A percentile compares a stretch with the other conserved stretches of the same genome.
Evolutionary conservation across 1,284 basidiomycete genomes (phyloP).

Genomic region (Malassezia yamatoensis): DNA sequence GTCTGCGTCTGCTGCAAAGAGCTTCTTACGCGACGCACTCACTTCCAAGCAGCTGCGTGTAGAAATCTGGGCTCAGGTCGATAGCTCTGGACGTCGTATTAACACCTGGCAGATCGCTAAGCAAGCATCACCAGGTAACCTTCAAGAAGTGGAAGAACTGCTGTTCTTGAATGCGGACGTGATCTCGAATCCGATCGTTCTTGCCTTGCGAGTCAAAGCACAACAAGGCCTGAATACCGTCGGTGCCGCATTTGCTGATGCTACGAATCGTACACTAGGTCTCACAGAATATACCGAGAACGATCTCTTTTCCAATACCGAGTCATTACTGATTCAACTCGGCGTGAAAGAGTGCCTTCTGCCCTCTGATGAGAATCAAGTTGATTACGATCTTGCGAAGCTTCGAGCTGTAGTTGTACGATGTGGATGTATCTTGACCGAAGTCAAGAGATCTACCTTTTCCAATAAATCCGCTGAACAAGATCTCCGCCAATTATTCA

Average conservation of each 20-base stretch:
- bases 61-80: constrained; percentile 57
- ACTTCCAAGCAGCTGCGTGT: constrained; percentile 81
- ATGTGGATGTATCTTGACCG: constrained; percentile 80
- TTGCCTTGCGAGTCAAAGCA: constrained; percentile 73
- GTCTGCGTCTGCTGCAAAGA: constrained; percentile 69
- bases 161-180: constrained; percentile 78
- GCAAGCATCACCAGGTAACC: constrained; percentile 87
- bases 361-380: constrained; percentile 52
- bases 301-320: constrained; percentile 88
- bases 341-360: constrained; percentile 82
- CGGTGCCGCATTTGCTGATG: constrained; percentile 56
- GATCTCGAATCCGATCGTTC: constrained; percentile 73
- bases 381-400: constrained; percentile 64
- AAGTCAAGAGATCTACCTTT: constrained; percentile 74
- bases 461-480: constrained; percentile 68
- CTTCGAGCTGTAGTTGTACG: constrained; percentile 58
- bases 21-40: constrained; percentile 76
- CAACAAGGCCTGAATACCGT: constrained; percentile 52
- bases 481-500: constrained; percentile 66
- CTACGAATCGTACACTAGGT: constrained; percentile 53
- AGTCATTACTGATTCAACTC: constrained; percentile 91
- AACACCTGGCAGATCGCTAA: constrained; percentile 59
- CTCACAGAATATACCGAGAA: constrained; percentile 86
- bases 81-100: constrained; percentile 60
- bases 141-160: constrained; percentile 84